A percentile compares a stretch with the other conserved stretches of the same genome.
phyloP scores from a whole-genome alignment of 352 stramenopile genomes.

The Blastocystis sp. region DNA sequence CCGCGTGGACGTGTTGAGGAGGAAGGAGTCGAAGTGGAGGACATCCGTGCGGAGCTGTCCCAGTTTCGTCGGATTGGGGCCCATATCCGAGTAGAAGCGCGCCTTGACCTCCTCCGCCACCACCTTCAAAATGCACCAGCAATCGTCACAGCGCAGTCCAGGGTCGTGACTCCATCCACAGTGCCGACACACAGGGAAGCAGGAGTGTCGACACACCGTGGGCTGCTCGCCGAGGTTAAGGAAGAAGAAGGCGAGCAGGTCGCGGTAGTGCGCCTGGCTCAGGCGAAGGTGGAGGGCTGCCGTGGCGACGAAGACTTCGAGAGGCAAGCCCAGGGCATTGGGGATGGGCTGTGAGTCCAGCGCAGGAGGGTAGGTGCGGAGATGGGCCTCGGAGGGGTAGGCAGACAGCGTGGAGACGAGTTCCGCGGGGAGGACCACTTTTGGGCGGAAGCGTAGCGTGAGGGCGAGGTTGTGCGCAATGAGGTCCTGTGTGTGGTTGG shows the following conservation, averaged over 20 bases:
- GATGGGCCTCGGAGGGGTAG: slow-evolving; percentile 5
- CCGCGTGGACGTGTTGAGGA: slow-evolving; percentile 37
- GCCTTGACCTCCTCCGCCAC: neutral
- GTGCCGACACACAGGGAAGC: neutral
- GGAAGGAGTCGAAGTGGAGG: slow-evolving; percentile 28
- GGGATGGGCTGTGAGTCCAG: slow-evolving; percentile 1
- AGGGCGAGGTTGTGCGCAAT: slow-evolving; percentile 26
- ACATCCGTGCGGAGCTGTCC: neutral
- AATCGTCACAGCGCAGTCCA: neutral
- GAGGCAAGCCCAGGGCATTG: slow-evolving; percentile 15
- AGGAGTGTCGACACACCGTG: neutral
- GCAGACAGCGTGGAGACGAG: neutral
- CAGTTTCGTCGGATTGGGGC: neutral
- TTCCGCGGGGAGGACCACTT: slow-evolving; percentile 1
- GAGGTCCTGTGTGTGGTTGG: neutral
- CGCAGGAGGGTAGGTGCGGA: neutral
- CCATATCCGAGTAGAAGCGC: neutral
- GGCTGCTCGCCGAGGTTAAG: slow-evolving; percentile 50
- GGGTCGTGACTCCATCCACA: slow-evolving; percentile 23
- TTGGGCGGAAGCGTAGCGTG: slow-evolving; percentile 19
- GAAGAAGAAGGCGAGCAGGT: slow-evolving; percentile 60
- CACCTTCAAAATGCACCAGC: slow-evolving; percentile 43
- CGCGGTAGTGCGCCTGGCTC: slow-evolving; percentile 2
- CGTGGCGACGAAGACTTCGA: slow-evolving; percentile 12
- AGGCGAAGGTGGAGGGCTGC: slow-evolving; percentile 1